Evolutionary conservation across 2,329 filamentous ascomycete genomes (phyloP).

Genomic region (Pseudogymnoascus sp.): DNA sequence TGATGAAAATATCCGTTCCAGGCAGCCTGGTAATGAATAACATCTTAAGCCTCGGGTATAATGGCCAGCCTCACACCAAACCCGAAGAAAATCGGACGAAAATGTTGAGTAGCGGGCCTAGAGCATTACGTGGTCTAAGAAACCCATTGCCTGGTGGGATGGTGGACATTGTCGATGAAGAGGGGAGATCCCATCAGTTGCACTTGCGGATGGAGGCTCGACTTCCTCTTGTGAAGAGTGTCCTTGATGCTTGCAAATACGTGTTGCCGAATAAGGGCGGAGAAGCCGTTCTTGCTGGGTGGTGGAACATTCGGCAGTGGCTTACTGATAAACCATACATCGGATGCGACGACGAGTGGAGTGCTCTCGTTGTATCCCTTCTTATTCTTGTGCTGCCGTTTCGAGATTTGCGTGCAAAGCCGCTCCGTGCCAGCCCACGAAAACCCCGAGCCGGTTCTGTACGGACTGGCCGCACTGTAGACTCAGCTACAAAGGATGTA

Average conservation of each 20-base stretch:
- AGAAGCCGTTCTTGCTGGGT: slow-evolving; percentile 56
- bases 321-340: slow-evolving; percentile 42
- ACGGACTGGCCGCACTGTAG: slow-evolving; percentile 41
- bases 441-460: slow-evolving; percentile 35
- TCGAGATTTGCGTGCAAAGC: slow-evolving; percentile 31
- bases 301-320: slow-evolving; percentile 71
- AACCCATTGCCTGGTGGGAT: slow-evolving; percentile 52
- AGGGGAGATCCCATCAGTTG: slow-evolving; percentile 56
- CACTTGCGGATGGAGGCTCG: slow-evolving; percentile 59
- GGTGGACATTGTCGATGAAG: slow-evolving; percentile 58
- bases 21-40: slow-evolving; percentile 49
- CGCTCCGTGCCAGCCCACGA: slow-evolving; percentile 27
- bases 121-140: slow-evolving; percentile 38
- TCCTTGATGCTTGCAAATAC: slow-evolving; percentile 55
- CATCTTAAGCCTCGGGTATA: slow-evolving; percentile 49
- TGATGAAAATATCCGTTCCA: slow-evolving; percentile 60
- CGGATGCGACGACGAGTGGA: slow-evolving; percentile 57
- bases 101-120: slow-evolving; percentile 35
- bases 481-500: slow-evolving; percentile 35
- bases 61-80: slow-evolving; percentile 36
- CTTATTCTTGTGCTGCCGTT: slow-evolving; percentile 57
- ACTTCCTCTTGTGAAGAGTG: slow-evolving; percentile 51
- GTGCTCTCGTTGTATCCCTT: slow-evolving; percentile 55
- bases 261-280: slow-evolving; percentile 51
- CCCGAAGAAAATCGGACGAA: slow-evolving; percentile 44